Base-by-base conservation (phyloP, 805 yeast species). In the Kazachstania kunashirensis region DNA sequence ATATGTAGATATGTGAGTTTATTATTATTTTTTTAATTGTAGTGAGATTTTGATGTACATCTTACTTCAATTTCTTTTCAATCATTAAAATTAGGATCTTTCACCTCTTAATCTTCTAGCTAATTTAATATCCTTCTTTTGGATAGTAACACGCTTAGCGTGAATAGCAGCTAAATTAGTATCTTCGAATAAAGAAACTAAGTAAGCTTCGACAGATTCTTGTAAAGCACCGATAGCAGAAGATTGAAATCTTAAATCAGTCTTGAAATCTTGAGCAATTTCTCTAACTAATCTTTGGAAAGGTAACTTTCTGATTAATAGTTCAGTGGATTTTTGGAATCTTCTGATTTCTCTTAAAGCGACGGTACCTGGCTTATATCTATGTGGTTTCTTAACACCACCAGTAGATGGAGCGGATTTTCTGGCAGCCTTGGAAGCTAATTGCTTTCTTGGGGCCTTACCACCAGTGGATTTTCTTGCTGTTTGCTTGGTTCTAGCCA, bases 31-130 rank as follows among this genome's bases (percentile, higher is more conserved):
- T n/a, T n/a, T n/a, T n/a, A n/a, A n/a, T n/a, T n/a, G n/a, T n/a
- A n/a, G n/a, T n/a, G n/a, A n/a, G n/a, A n/a, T n/a, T n/a, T n/a
- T n/a, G n/a, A n/a, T n/a, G n/a, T n/a, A n/a, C n/a, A n/a, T n/a
- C n/a, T n/a, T n/a, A n/a, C n/a, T n/a, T n/a, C n/a, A n/a, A n/a
- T n/a, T n/a, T n/a, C n/a, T n/a, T n/a, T n/a, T n/a, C n/a, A n/a
- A n/a, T n/a, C n/a, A 20, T 50, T 24, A 31, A 33, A 46, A 42
- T 39, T 76, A 82, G 52, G 88, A 75, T 79, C 89, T 79, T 72
- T 82, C 94, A 67, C 96, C 96, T 71, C 96, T 80, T 64, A 88
- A 78, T 73, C 96, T 82, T 72, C 96, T 82, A 51, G 96, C 97
- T 62, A 88, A 75, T 63, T 86, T 95, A 64, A 88, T 84, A 66